Evolutionary conservation across 2,329 filamentous ascomycete genomes (phyloP), one percentile per base, ranked within the genome.

Genomic region (Venturia asperata): DNA sequence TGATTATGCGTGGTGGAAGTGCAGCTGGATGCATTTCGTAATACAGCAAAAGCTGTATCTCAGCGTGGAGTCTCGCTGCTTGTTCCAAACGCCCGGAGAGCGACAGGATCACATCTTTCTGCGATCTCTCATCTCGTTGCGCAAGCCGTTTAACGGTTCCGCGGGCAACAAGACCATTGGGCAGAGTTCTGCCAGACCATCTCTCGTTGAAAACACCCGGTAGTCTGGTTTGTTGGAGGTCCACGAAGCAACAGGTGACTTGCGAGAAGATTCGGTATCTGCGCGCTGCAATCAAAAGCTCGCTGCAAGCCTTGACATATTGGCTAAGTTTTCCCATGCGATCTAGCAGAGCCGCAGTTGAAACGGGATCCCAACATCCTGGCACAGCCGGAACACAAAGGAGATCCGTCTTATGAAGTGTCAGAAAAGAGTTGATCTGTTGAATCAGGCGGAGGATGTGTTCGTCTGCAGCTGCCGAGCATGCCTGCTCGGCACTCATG

Each of bases 21-120:
- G 24, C 56, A 15, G 19, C 15, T 1, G 21, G 4, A 21, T 42
- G 7, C 15, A 21, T 11, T 41, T 61, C 56, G 27, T 61, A 39
- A 24, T 39, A 61, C 39, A 61, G 56, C 30, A 61, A 21, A 39
- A 61, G 24, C 56, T 61, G 56, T 21, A 61, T 61, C 19, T 61
- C 56, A 21, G 56, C 56, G 19, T 61, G 56, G 17, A 61, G n/a
- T 42, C 27, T 61, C 15, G 56, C 19, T 39, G 30, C n/a, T 19
- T 42, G 19, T 24, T 15, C n/a, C n/a, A 61, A 30, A 21, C 56
- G 24, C 10, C 37, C 15, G 37, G 9, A 21, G 56, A 61, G 56
- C 21, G 11, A 17, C 56, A 11, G 1, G 30, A 5, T 21, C 7
- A 61, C 7, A 21, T 61, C n/a, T 61, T 15, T 11, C 19, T 15